Conservation (phyloP, 1,284 basidiomycete genomes). For the Papiliotrema fonsecae region DNA sequence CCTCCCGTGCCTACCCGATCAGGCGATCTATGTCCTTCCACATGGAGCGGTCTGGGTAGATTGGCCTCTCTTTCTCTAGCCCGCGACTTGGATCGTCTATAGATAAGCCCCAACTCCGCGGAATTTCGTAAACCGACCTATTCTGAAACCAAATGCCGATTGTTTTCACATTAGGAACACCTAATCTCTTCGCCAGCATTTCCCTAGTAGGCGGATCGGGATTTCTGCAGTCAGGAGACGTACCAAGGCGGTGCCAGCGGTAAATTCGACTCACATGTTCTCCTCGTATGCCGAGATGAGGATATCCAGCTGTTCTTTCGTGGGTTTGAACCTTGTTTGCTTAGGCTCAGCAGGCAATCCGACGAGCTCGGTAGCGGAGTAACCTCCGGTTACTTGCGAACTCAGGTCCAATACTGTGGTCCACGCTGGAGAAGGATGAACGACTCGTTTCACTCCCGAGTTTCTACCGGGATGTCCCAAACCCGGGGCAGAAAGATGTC, state of each 20-base stretch:
- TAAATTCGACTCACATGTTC: conserved; percentile 24
- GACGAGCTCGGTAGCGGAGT: not conserved
- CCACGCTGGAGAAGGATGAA: not conserved
- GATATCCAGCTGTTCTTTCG: conserved; percentile 30
- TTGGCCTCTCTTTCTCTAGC: conserved; percentile 28
- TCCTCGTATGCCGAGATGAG: conserved; percentile 26
- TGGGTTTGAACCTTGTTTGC: conserved; percentile 33
- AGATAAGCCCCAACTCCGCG: not conserved
- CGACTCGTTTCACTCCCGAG: not conserved
- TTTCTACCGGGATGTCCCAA: not conserved
- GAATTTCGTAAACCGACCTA: conserved; percentile 14
- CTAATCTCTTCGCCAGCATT: conserved; percentile 21
- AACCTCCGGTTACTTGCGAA: no score
- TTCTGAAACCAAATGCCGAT: conserved; percentile 43
- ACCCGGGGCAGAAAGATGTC: not conserved
- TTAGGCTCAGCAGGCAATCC: conserved; percentile 9
- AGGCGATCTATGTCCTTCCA: not conserved
- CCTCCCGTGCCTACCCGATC: not conserved
- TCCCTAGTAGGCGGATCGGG: conserved; percentile 27
- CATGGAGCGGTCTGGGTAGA: conserved; percentile 5
- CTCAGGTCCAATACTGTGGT: not conserved
- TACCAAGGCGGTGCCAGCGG: not conserved
- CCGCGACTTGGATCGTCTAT: conserved; percentile 29
- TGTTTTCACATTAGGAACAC: conserved; percentile 25
- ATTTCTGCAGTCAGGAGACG: conserved; percentile 15